Conservation (phyloP, 2,329 filamentous ascomycete genomes). For the Neopestalotiopsis clavispora region DNA sequence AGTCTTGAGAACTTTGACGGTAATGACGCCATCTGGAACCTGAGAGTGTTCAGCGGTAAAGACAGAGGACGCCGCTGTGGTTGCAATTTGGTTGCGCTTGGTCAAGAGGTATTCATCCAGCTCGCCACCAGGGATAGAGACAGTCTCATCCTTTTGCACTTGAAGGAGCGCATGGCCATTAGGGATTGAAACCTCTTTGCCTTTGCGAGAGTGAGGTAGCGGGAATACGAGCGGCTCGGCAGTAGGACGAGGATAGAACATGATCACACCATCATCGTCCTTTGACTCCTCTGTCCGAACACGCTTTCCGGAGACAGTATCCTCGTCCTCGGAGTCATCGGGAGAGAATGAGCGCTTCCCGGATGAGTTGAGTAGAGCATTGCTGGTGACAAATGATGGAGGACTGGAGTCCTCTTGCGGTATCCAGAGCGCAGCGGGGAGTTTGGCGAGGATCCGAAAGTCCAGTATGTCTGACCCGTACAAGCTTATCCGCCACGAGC, state of each 20-base stretch:
- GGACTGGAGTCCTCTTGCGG: conserved; percentile 33
- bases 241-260: conserved; percentile 54
- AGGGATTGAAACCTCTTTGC: conserved; percentile 51
- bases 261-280: conserved; percentile 57
- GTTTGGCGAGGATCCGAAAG: conserved; percentile 63
- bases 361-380: conserved; percentile 47
- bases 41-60: conserved; percentile 60
- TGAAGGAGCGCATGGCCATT: conserved; percentile 58
- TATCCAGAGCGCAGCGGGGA: conserved; percentile 46
- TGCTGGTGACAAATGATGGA: conserved; percentile 33
- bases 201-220: conserved; percentile 50
- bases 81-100: conserved; percentile 61
- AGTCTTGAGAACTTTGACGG: conserved; percentile 66
- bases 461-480: conserved; percentile 56
- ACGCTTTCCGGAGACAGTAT: conserved; percentile 45
- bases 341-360: conserved; percentile 55
- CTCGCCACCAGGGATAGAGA: conserved; percentile 55
- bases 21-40: conserved; percentile 59
- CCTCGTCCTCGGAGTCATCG: conserved; percentile 43
- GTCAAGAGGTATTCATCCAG: conserved; percentile 60
- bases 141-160: conserved; percentile 53
- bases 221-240: conserved; percentile 58
- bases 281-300: conserved; percentile 38
- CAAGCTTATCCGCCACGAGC: conserved; percentile 62
- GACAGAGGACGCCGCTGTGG: conserved; percentile 58